Conservation (phyloP, 2,329 filamentous ascomycete species). For the Exutisphaerella laricina region DNA sequence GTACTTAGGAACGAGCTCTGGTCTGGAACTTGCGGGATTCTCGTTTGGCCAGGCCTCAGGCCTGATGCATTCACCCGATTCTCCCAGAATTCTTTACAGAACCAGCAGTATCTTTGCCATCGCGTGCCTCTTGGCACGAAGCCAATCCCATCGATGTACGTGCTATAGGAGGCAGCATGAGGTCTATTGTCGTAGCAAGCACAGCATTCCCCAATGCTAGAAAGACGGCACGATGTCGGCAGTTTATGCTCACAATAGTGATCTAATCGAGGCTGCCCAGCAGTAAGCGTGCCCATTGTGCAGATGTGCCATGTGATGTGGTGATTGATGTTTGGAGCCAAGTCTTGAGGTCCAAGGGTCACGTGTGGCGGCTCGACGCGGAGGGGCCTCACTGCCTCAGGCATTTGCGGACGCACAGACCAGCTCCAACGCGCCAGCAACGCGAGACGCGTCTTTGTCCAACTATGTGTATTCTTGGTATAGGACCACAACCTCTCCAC, state of each 20-base stretch:
- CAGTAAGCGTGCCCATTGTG: slow-evolving; percentile 31
- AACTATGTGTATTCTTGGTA: too few species aligned
- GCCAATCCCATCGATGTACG: slow-evolving; percentile 48
- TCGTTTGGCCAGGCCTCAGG: slow-evolving; percentile 40
- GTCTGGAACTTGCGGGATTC: slow-evolving; percentile 44
- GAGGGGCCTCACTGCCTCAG: too few species aligned
- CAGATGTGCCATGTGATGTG: too few species aligned
- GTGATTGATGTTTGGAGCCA: too few species aligned
- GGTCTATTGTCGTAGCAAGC: slow-evolving; percentile 31
- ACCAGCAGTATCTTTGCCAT: slow-evolving; percentile 50
- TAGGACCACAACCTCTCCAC: too few species aligned
- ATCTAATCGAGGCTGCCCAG: slow-evolving; percentile 23
- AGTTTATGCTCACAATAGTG: slow-evolving; percentile 32
- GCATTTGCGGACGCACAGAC: too few species aligned
- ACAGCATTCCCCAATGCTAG: slow-evolving; percentile 29
- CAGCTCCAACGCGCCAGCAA: too few species aligned
- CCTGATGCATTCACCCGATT: slow-evolving; percentile 41
- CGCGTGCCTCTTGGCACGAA: slow-evolving; percentile 44
- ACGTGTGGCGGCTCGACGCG: too few species aligned
- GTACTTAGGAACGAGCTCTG: slow-evolving; percentile 42
- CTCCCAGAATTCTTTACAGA: slow-evolving; percentile 48
- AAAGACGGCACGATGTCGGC: slow-evolving; percentile 29
- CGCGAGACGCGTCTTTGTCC: too few species aligned
- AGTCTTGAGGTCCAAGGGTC: too few species aligned
- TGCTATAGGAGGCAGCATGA: slow-evolving; percentile 41